Evolutionary conservation across 1,284 basidiomycete species (phyloP).

Genomic region (Leccinum pachyderme): DNA sequence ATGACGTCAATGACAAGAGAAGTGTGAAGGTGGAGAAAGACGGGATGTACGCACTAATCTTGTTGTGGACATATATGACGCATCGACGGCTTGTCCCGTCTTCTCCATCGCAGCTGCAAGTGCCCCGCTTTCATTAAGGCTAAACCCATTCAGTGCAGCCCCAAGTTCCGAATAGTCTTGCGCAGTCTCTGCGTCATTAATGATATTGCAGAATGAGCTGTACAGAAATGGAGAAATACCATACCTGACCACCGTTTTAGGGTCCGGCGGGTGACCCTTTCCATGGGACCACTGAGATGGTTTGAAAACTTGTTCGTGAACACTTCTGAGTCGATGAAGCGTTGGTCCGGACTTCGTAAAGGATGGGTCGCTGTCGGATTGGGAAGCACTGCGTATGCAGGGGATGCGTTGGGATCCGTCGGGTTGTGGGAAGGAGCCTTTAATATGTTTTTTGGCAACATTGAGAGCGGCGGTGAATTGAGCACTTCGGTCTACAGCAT

Average conservation of each 20-base stretch:
- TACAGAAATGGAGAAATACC: conserved; percentile 19
- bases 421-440: conserved; percentile 96
- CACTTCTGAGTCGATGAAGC: conserved; percentile 93
- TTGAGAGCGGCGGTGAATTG: conserved; percentile 87
- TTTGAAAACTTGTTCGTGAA: conserved; percentile 97
- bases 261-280: conserved; percentile 90
- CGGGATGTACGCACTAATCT: conserved; percentile 55
- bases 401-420: conserved; percentile 71
- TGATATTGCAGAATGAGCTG: conserved; percentile 5
- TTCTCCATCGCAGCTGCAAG: conserved; percentile 84
- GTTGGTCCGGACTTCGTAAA: conserved; percentile 84
- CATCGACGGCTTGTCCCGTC: conserved; percentile 93
- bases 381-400: conserved; percentile 83
- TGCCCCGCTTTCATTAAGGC: conserved; percentile 76
- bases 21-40: conserved; percentile 8
- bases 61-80: conserved; percentile 91
- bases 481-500: conserved; percentile 76
- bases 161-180: conserved; percentile 95
- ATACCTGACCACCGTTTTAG: conserved; percentile 92
- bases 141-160: conserved; percentile 94
- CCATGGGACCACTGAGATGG: conserved; percentile 89
- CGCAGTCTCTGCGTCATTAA: conserved; percentile 61
- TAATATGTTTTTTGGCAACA: conserved; percentile 92
- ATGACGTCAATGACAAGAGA: conserved; percentile 15
- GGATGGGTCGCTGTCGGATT: conserved; percentile 87